These are phyloP conservation scores for Acacia acuminata DNA, from an alignment of 306 rosid species.

Conservation along the genomic window DNA sequence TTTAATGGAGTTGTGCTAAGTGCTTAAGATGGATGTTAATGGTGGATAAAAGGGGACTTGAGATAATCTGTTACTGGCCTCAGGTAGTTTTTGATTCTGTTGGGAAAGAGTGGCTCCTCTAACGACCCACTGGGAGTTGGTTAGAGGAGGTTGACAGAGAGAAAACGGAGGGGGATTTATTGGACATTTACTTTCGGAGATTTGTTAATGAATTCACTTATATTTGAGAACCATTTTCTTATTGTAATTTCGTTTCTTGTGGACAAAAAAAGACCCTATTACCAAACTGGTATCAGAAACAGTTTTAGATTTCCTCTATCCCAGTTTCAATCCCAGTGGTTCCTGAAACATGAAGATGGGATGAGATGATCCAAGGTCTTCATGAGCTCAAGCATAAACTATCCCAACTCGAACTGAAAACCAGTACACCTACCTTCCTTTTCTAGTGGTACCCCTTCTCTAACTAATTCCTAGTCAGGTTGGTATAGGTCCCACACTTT, in stretches of 20 bases:
- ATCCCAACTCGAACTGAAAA: background rate
- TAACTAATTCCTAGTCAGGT: background rate
- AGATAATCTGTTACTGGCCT: background rate
- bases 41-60: background rate
- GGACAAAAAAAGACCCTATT: background rate
- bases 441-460: background rate
- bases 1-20: slow-evolving; percentile 1
- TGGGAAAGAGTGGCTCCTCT: background rate
- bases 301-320: background rate
- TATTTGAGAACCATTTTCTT: background rate
- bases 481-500: background rate
- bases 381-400: background rate
- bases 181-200: background rate
- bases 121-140: background rate
- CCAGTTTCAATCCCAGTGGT: background rate
- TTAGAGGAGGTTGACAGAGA: background rate
- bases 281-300: background rate
- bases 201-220: background rate
- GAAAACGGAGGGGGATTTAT: background rate
- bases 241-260: background rate
- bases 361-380: background rate
- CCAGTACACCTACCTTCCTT: background rate
- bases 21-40: background rate
- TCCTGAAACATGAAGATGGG: background rate
- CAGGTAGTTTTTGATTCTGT: background rate